phyloP scores from a whole-genome alignment of 768 basidiomycete genomes.

The Russula sp. region DNA sequence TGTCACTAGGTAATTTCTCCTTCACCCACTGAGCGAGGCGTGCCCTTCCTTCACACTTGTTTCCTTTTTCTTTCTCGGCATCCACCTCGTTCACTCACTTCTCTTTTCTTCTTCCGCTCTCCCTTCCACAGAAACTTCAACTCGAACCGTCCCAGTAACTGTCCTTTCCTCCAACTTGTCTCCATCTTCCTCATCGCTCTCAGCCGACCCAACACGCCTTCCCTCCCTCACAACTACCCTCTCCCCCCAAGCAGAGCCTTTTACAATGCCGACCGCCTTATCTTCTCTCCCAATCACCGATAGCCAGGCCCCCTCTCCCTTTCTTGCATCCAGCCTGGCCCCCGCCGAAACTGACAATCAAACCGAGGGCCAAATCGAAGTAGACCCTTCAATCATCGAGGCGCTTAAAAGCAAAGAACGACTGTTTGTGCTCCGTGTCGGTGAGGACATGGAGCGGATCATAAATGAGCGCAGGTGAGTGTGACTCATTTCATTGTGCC shows the following conservation, averaged over 20 bases:
- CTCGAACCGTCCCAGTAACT: slow-evolving; percentile 6
- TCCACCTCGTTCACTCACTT: slow-evolving; percentile 1
- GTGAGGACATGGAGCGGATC: slow-evolving; percentile 75
- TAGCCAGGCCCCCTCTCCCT: slow-evolving; percentile 10
- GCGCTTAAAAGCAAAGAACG: slow-evolving; percentile 85
- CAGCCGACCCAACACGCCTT: slow-evolving; percentile 10
- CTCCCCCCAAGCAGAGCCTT: slow-evolving; percentile 19
- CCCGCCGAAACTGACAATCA: slow-evolving; percentile 27
- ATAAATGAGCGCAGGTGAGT: slow-evolving; percentile 69
- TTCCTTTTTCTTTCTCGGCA: slow-evolving; percentile 3
- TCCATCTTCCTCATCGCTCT: not conserved
- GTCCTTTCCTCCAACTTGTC: slow-evolving; percentile 11
- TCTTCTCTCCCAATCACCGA: slow-evolving; percentile 18
- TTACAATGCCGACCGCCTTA: slow-evolving; percentile 15
- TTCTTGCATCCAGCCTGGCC: slow-evolving; percentile 20
- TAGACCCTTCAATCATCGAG: slow-evolving; percentile 76
- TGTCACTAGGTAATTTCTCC: slow-evolving; percentile 17
- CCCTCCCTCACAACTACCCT: slow-evolving; percentile 9
- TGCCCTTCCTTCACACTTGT: not conserved
- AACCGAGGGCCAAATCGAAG: slow-evolving; percentile 35
- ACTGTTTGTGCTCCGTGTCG: slow-evolving; percentile 82
- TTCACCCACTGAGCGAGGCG: not conserved
- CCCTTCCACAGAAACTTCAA: slow-evolving; percentile 10
- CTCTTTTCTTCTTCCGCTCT: not conserved
- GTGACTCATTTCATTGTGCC: slow-evolving; percentile 6